Percentiles rank a stretch among this genome's conserved stretches.
Evolutionary conservation across 2,329 filamentous ascomycete genomes (phyloP).

Genomic region (Lachnellula occidentalis): DNA sequence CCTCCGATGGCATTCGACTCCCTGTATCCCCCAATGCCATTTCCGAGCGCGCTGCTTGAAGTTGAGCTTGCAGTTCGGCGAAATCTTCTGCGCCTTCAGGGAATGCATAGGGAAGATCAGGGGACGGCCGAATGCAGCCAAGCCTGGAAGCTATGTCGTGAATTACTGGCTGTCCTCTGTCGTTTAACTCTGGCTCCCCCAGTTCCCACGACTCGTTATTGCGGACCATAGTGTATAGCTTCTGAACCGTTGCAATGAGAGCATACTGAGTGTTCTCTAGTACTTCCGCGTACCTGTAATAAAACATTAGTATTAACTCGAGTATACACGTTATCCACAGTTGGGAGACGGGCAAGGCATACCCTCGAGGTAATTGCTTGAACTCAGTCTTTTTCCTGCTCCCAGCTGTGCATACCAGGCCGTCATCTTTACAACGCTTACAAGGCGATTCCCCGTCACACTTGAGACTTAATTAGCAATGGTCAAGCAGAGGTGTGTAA

Average conservation of each 20-base stretch:
- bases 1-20: slow-evolving; percentile 17
- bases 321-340: not conserved
- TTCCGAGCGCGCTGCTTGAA: slow-evolving; percentile 34
- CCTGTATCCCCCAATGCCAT: slow-evolving; percentile 16
- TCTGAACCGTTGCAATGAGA: slow-evolving; percentile 59
- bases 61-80: slow-evolving; percentile 49
- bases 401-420: slow-evolving; percentile 57
- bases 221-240: slow-evolving; percentile 59
- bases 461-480: slow-evolving; percentile 32
- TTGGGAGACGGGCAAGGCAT: slow-evolving; percentile 25
- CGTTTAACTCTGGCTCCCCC: slow-evolving; percentile 59
- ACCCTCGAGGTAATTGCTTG: slow-evolving; percentile 60
- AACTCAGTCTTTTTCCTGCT: slow-evolving; percentile 64
- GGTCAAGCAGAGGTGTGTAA: not conserved
- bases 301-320: not conserved
- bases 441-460: slow-evolving; percentile 62
- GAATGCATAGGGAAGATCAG: slow-evolving; percentile 53
- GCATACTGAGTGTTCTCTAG: slow-evolving; percentile 61
- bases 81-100: slow-evolving; percentile 57
- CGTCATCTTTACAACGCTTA: slow-evolving; percentile 62
- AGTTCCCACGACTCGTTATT: slow-evolving; percentile 54
- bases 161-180: slow-evolving; percentile 56
- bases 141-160: slow-evolving; percentile 61
- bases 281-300: slow-evolving; percentile 54
- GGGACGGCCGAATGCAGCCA: slow-evolving; percentile 57